Conservation (phyloP, 2,329 filamentous ascomycete species). For the Xylariaceae sp. region DNA sequence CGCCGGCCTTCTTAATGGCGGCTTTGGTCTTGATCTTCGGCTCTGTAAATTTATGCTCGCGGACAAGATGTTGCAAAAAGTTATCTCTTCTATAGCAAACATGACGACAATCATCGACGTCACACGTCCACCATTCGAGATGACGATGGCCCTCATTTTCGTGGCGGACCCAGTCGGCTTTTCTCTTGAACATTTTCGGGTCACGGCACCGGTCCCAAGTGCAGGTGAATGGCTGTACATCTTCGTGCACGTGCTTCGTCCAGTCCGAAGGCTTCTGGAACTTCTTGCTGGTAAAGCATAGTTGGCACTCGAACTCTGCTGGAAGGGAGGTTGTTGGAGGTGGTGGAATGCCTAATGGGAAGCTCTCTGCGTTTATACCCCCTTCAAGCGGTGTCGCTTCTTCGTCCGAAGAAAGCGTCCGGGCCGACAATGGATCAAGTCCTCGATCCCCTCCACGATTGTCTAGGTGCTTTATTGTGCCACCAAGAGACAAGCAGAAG, state of each 20-base stretch:
- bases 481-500: conserved; percentile 71
- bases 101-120: conserved; percentile 80
- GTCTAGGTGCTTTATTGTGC: conserved; percentile 67
- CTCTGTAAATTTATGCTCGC: conserved; percentile 86
- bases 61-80: conserved; percentile 88
- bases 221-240: conserved; percentile 91
- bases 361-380: conserved; percentile 72
- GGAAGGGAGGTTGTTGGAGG: conserved; percentile 79
- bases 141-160: conserved; percentile 92
- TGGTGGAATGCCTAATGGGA: conserved; percentile 80
- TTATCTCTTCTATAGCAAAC: conserved; percentile 88
- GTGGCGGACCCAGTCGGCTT: conserved; percentile 94
- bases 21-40: conserved; percentile 80
- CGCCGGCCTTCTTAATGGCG: conserved; percentile 64
- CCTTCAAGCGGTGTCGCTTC: conserved; percentile 74
- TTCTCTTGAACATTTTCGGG: conserved; percentile 90
- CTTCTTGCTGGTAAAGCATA: conserved; percentile 85
- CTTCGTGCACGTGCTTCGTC: conserved; percentile 96
- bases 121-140: conserved; percentile 89
- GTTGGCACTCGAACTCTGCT: conserved; percentile 85
- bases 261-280: conserved; percentile 93
- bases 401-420: conserved; percentile 65
- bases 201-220: conserved; percentile 85
- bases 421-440: conserved; percentile 59
- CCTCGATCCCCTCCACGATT: conserved; percentile 65